Evolutionary conservation across 345 rosid species (phyloP), one percentile per base, ranked within the genome.

Genomic region (Erodium maritimum): DNA sequence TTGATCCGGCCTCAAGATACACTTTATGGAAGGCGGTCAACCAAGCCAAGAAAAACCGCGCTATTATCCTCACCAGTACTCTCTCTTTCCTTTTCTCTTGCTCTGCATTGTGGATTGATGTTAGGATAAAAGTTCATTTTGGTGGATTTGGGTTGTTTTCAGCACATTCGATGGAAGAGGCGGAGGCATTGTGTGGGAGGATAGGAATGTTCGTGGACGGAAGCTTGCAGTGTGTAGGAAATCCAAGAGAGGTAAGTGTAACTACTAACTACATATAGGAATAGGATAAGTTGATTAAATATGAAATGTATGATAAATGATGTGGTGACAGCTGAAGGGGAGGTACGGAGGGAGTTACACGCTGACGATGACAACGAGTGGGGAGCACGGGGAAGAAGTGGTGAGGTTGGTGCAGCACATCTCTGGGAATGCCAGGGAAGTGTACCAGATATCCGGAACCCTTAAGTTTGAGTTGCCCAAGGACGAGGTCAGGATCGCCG

Each of bases 101-200:
- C 48, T 10, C 17, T 42, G 48, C 12, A 7, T 16, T 12, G 14
- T 42, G 48, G 48, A 42, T 12, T 42, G 14, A 42, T 10, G 34
- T 29, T 29, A 29, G 5, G 34, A 29, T 29, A 29, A 29, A 3
- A 29, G 34, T 8, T 29, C 8, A 29, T 42, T 42, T 12, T 42
- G 16, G 12, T 42, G 48, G 37, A 29, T 29, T 6, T 20, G 21
- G 57, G 20, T 16, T 37, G 20, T 16, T 37, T 23, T 34, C 62
- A 77, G 96, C 99, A 0, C 96, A 93, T 52, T 93, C 99, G 11
- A 90, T 90, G 97, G 99, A 90, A 75, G 99, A 93, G 74, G 99
- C 99, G 50, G 99, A 93, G 64, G 81, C 59, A 62, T 77, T 93
- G 2, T 90, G 99, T 65, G 95, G 87, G 64, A 76, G 99, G 21